Percentiles rank a stretch among this genome's conserved stretches.
Evolutionary conservation across 169 alveolate genomes (phyloP).

Genomic region (Plasmodium vinckei): DNA sequence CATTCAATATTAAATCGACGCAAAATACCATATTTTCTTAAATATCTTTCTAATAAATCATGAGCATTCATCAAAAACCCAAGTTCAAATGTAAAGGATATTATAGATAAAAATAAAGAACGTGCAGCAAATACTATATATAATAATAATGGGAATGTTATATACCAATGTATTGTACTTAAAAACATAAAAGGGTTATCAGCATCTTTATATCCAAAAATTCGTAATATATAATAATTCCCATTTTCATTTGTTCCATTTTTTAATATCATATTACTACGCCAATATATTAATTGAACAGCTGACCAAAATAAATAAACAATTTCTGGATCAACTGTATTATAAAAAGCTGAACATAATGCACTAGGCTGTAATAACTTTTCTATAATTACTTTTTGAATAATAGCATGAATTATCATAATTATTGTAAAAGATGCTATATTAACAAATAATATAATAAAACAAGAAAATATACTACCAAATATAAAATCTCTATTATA

Average conservation of each 20-base stretch:
- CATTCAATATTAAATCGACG: slow-evolving; percentile 70
- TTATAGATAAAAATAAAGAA: slow-evolving; percentile 50
- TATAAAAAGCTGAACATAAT: slow-evolving; percentile 80
- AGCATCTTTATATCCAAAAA: slow-evolving; percentile 60
- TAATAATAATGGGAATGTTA: slow-evolving; percentile 49
- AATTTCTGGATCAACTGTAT: slow-evolving; percentile 83
- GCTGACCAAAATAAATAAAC: slow-evolving; percentile 84
- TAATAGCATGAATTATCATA: slow-evolving; percentile 63
- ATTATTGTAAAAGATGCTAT: slow-evolving; percentile 42
- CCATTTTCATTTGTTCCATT: slow-evolving; percentile 12
- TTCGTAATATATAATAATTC: slow-evolving; percentile 30
- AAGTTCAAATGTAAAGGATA: slow-evolving; percentile 59
- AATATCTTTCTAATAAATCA: slow-evolving; percentile 55
- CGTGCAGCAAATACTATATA: slow-evolving; percentile 72
- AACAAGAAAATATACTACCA: slow-evolving; percentile 67
- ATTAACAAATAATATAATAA: slow-evolving; percentile 40
- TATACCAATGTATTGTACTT: slow-evolving; percentile 30
- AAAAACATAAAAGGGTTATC: slow-evolving; percentile 46
- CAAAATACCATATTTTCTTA: slow-evolving; percentile 52
- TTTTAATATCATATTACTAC: slow-evolving; percentile 62
- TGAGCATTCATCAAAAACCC: slow-evolving; percentile 75
- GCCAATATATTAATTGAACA: slow-evolving; percentile 82
- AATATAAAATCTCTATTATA: slow-evolving; percentile 51
- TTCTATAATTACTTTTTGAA: slow-evolving; percentile 75
- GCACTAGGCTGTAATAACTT: slow-evolving; percentile 77